phyloP scores from a whole-genome alignment of 73 alveolate species.

The Tetrahymena thermophila region DNA sequence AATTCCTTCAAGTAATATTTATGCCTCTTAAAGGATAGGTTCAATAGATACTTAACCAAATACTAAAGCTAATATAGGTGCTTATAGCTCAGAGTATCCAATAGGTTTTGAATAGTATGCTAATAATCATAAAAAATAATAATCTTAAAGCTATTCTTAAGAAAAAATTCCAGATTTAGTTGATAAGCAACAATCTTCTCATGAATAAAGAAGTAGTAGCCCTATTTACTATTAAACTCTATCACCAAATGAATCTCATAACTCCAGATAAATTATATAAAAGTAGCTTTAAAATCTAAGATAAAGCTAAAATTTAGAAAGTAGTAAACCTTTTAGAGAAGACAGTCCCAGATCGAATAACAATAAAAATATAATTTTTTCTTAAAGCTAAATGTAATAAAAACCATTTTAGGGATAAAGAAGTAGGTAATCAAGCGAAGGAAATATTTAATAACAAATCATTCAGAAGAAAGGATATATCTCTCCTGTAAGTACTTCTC shows the following conservation, averaged over 20 bases:
- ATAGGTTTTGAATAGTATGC: not conserved
- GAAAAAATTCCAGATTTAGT: not conserved
- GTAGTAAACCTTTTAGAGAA: not conserved
- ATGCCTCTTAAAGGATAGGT: not conserved
- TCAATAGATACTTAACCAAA: not conserved
- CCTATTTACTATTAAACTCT: not conserved
- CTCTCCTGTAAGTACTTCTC: not conserved
- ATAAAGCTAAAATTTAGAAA: not conserved
- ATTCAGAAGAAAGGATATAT: not conserved
- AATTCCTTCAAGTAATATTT: not conserved
- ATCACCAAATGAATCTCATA: not conserved
- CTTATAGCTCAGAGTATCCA: not conserved
- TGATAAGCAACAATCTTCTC: not conserved
- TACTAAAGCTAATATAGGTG: not conserved
- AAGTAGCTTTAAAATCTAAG: not conserved
- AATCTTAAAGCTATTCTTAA: not conserved
- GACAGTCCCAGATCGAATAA: not conserved
- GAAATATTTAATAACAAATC: not conserved
- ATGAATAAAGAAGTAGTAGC: not conserved
- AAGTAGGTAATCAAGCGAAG: not conserved
- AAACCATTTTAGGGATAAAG: not conserved
- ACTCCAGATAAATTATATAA: not conserved
- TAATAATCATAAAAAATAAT: not conserved
- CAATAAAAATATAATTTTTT: too few relatives aligned
- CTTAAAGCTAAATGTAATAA: not conserved